Percentiles rank a stretch among this genome's conserved stretches.
Evolutionary conservation across 108 stramenopile species (phyloP).

Genomic region (Skeletonema grethae): DNA sequence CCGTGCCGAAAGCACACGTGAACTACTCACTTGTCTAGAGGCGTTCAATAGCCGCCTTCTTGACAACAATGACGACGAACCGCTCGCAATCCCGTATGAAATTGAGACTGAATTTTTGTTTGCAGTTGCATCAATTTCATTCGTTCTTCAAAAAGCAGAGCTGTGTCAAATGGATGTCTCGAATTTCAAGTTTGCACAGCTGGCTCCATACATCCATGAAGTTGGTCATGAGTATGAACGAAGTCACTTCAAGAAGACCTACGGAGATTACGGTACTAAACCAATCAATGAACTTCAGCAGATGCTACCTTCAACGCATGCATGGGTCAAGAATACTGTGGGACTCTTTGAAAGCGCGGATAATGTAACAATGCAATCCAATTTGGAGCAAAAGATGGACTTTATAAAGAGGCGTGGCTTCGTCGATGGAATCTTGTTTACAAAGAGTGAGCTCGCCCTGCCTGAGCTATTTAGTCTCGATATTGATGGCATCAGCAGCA

Average conservation of each 20-base stretch:
- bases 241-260: conserved; percentile 24
- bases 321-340: conserved; percentile 27
- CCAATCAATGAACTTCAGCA: conserved; percentile 16
- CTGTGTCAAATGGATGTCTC: conserved; percentile 55
- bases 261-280: conserved; percentile 15
- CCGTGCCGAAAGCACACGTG: conserved; percentile 48
- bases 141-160: conserved; percentile 58
- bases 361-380: conserved; percentile 12
- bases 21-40: conserved; percentile 36
- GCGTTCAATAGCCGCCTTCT: background rate
- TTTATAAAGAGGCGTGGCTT: conserved; percentile 42
- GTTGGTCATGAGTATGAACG: conserved; percentile 52
- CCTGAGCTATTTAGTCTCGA: conserved; percentile 67
- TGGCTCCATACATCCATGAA: conserved; percentile 43
- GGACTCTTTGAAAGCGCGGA: conserved; percentile 9
- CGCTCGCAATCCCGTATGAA: conserved; percentile 20
- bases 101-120: conserved; percentile 29
- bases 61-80: background rate
- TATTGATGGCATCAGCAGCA: conserved; percentile 25
- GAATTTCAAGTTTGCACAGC: conserved; percentile 31
- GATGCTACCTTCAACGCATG: conserved; percentile 34
- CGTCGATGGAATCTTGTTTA: conserved; percentile 60
- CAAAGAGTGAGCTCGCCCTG: conserved; percentile 25
- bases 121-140: conserved; percentile 46
- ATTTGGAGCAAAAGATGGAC: conserved; percentile 48